Conservation (phyloP, 768 basidiomycete genomes). For the Albatrellus ellisii region DNA sequence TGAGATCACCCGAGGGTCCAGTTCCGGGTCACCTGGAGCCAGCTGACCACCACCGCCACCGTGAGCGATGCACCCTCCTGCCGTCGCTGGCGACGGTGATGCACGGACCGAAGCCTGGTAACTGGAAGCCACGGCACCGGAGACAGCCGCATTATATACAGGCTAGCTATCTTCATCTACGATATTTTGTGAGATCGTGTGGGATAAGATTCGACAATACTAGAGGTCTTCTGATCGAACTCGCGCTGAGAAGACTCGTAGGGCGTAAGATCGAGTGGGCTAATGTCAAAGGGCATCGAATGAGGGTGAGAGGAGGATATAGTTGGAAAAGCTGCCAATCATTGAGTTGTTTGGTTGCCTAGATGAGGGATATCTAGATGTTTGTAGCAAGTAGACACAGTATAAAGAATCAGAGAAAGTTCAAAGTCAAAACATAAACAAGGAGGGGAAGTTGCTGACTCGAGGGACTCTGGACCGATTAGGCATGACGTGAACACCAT, state of each 20-base stretch:
- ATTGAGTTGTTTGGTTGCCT: too few species aligned
- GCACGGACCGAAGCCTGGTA: neutral
- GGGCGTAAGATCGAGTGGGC: neutral
- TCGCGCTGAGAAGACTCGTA: slow-evolving; percentile 9
- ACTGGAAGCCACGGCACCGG: slow-evolving; percentile 5
- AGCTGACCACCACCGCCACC: neutral
- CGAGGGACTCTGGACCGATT: too few species aligned
- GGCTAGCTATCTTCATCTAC: slow-evolving; percentile 9
- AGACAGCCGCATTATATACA: slow-evolving; percentile 7
- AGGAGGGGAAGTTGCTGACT: too few species aligned
- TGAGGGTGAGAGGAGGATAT: neutral
- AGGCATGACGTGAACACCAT: too few species aligned
- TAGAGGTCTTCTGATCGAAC: slow-evolving; percentile 8
- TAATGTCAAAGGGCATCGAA: slow-evolving; percentile 1
- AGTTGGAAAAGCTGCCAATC: too few species aligned
- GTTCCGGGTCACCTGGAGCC: neutral
- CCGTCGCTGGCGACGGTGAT: too few species aligned
- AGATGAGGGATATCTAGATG: too few species aligned
- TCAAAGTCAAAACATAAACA: too few species aligned
- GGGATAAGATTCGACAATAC: slow-evolving; percentile 1
- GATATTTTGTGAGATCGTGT: neutral
- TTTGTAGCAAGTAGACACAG: too few species aligned
- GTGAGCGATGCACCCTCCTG: too few species aligned
- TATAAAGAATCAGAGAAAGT: too few species aligned
- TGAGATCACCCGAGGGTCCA: slow-evolving; percentile 19